phyloP scores from a whole-genome alignment of 768 basidiomycete genomes.

The Fomitopsis serialis region DNA sequence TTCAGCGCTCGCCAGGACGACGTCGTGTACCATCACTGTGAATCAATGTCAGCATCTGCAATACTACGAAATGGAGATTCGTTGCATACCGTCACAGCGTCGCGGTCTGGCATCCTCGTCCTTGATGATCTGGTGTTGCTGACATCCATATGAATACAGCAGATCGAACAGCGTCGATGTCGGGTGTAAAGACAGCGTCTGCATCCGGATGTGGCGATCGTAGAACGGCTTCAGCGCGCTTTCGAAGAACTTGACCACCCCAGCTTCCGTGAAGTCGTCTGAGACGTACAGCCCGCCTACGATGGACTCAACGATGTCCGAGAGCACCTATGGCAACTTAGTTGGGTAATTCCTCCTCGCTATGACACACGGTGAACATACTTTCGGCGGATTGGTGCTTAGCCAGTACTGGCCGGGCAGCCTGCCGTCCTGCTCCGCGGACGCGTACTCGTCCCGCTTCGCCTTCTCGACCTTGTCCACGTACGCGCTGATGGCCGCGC shows the following conservation, averaged over 20 bases:
- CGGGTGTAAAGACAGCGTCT: constrained; percentile 72
- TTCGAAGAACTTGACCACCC: constrained; percentile 61
- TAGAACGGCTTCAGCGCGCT: constrained; percentile 72
- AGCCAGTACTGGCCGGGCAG: constrained; percentile 72
- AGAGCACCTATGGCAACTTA: constrained; percentile 47
- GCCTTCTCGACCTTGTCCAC: constrained; percentile 38
- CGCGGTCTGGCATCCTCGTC: constrained; percentile 32
- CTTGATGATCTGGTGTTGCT: constrained; percentile 55
- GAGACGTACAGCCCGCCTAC: constrained; percentile 77
- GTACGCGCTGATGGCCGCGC: constrained; percentile 49
- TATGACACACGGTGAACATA: constrained; percentile 17
- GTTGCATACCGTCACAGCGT: constrained; percentile 47
- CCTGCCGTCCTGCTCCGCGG: constrained; percentile 44
- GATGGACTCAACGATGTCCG: constrained; percentile 77
- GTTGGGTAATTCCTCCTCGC: background rate
- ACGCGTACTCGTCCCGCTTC: constrained; percentile 39
- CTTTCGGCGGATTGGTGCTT: constrained; percentile 75
- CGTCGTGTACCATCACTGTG: constrained; percentile 64
- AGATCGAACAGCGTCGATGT: constrained; percentile 71
- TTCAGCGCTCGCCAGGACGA: constrained; percentile 52
- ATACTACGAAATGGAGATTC: background rate
- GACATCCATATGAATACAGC: constrained; percentile 68
- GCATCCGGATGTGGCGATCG: constrained; percentile 66
- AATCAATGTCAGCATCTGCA: background rate
- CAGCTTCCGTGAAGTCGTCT: constrained; percentile 59